These are phyloP conservation scores for Pythium utonaiense DNA, from an alignment of 352 stramenopile species.

Conservation along the genomic window DNA sequence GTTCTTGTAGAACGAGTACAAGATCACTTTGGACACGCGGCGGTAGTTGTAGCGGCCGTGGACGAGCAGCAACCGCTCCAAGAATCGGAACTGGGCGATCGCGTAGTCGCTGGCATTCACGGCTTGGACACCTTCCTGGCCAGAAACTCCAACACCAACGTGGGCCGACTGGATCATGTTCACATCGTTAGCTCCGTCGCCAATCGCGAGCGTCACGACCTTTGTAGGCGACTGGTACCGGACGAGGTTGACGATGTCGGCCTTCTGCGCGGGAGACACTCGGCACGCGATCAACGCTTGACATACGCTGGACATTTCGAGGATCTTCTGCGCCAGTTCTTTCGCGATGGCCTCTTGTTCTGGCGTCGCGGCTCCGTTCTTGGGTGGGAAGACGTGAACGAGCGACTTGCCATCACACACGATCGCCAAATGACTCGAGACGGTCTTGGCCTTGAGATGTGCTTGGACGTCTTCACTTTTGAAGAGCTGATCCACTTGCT, in stretches of 20 bases:
- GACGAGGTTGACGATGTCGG: slow-evolving; percentile 75
- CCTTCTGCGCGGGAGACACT: slow-evolving; percentile 81
- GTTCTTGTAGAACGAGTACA: slow-evolving; percentile 87
- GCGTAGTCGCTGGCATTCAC: slow-evolving; percentile 92
- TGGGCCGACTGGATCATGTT: slow-evolving; percentile 94
- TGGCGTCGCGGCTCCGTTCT: slow-evolving; percentile 28
- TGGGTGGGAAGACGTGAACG: slow-evolving; percentile 63
- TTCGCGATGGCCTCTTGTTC: slow-evolving; percentile 36
- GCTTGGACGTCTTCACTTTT: slow-evolving; percentile 42
- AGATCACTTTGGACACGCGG: slow-evolving; percentile 92
- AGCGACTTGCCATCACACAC: slow-evolving; percentile 74
- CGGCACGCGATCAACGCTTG: slow-evolving; percentile 77
- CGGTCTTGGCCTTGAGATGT: slow-evolving; percentile 33
- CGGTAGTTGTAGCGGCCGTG: slow-evolving; percentile 97
- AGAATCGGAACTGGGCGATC: slow-evolving; percentile 92
- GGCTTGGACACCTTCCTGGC: slow-evolving; percentile 89
- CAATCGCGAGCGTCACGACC: slow-evolving; percentile 89
- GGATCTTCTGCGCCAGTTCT: slow-evolving; percentile 46
- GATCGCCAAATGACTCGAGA: slow-evolving; percentile 51
- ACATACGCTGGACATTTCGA: slow-evolving; percentile 58
- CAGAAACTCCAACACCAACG: slow-evolving; percentile 91
- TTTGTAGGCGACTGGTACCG: slow-evolving; percentile 42
- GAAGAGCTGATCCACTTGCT: slow-evolving; percentile 52
- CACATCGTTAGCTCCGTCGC: slow-evolving; percentile 94
- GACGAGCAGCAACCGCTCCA: slow-evolving; percentile 93